Evolutionary conservation across 1,139 yeast species (phyloP).

Genomic region (Debaryomyces nepalensis): DNA sequence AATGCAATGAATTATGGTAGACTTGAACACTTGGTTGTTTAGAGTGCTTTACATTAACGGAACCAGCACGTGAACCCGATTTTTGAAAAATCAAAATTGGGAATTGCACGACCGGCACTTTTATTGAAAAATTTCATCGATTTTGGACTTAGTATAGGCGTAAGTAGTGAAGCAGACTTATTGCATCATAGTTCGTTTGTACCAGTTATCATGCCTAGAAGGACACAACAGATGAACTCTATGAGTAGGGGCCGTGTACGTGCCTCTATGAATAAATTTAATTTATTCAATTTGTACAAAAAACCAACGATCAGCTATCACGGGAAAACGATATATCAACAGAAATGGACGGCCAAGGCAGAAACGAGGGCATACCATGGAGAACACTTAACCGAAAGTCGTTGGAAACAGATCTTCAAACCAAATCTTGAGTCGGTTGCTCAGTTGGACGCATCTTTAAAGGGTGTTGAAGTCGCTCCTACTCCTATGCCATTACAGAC

Average conservation of each 20-base stretch:
- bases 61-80: not conserved
- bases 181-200: slow-evolving; percentile 1
- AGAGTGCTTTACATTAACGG: not conserved
- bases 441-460: slow-evolving; percentile 75
- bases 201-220: slow-evolving; percentile 57
- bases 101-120: slow-evolving; percentile 1
- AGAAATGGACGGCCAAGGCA: slow-evolving; percentile 88
- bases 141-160: slow-evolving; percentile 2
- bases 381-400: slow-evolving; percentile 83
- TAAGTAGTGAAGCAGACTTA: not conserved
- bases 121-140: slow-evolving; percentile 12
- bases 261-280: slow-evolving; percentile 90
- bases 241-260: slow-evolving; percentile 77
- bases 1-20: not conserved
- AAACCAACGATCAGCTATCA: slow-evolving; percentile 57
- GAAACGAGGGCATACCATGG: slow-evolving; percentile 97
- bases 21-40: not conserved
- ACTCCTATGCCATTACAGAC: slow-evolving; percentile 91
- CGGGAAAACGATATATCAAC: slow-evolving; percentile 76
- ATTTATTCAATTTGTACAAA: slow-evolving; percentile 83
- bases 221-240: slow-evolving; percentile 60
- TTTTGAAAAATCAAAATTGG: not conserved
- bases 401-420: slow-evolving; percentile 74
- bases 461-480: slow-evolving; percentile 57
- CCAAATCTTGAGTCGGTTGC: slow-evolving; percentile 84